phyloP scores from a whole-genome alignment of 2,329 filamentous ascomycete genomes.

The Aspergillus carbonarius region DNA sequence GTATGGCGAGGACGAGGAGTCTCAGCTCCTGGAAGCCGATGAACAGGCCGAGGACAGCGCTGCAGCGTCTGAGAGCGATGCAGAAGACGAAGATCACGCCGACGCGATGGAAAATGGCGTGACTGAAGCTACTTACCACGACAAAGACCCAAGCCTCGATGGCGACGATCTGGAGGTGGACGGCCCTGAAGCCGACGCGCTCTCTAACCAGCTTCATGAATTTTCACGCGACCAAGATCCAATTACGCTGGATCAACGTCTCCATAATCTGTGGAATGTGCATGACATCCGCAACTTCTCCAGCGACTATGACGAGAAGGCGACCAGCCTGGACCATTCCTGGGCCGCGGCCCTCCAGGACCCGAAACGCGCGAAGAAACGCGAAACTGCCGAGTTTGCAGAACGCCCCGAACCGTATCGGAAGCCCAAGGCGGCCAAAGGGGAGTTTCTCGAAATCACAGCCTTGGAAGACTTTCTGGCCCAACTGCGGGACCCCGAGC shows the following conservation, averaged over 20 bases:
- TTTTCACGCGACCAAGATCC: constrained; percentile 23
- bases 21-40: constrained; percentile 18
- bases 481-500: constrained; percentile 37
- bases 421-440: constrained; percentile 26
- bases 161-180: constrained; percentile 18
- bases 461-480: constrained; percentile 37
- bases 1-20: constrained; percentile 25
- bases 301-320: constrained; percentile 33
- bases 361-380: constrained; percentile 30
- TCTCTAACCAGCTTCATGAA: constrained; percentile 24
- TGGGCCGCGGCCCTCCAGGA: constrained; percentile 38
- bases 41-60: constrained; percentile 18
- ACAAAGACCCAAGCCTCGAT: constrained; percentile 19
- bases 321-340: constrained; percentile 27
- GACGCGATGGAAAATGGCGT: constrained; percentile 19
- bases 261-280: constrained; percentile 38
- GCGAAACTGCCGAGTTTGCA: constrained; percentile 24
- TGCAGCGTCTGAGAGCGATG: constrained; percentile 11
- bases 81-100: constrained; percentile 12
- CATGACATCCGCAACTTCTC: constrained; percentile 37
- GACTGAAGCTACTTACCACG: constrained; percentile 15
- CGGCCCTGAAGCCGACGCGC: constrained; percentile 22
- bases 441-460: constrained; percentile 40
- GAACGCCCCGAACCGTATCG: constrained; percentile 38
- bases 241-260: constrained; percentile 30